Base-by-base conservation (phyloP, 1,284 basidiomycete genomes). In the Sanguinoderma infundibulare region DNA sequence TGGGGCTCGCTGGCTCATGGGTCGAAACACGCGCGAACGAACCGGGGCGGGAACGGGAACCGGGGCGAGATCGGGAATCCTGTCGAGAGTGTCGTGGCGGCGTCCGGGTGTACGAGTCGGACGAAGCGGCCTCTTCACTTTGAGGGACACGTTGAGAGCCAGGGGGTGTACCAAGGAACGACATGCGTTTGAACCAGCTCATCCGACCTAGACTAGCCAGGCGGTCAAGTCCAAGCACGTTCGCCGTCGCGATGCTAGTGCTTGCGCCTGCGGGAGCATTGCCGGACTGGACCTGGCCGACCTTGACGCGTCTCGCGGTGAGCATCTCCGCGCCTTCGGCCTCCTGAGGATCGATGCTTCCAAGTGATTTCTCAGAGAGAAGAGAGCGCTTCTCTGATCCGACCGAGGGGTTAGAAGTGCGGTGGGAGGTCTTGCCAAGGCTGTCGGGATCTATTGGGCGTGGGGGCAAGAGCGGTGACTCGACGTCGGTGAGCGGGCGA, bases 251-350 rank as follows among this genome's bases (percentile, higher is more conserved):
- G 10, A 73, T 68, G n/a, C 73, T 64, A 2, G 65, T 49, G 53
- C 71, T 69, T 2, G 72, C 61, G 7, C 71, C 74, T n/a, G 68
- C 38, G 52, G 58, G 8, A 26, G 42, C 4, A 14, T 73, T 4
- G n/a, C 59, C 59, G 9, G 66, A 46, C 44, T 63, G 57, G 35
- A 69, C 22, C 50, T 67, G 70, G 20, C 76, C 76, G 3, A 85
- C 81, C 53, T 78, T 81, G 47, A 90, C 86, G 6, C 87, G 82
- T 15, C 83, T 82, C 0, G 87, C 87, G 14, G 84, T 87, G 56
- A 84, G 78, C 2, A 89, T 68, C 26, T 84, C 82, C 0, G 82
- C 80, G 10, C 79, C 76, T 66, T 87, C 70, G n/a, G 60, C 61
- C 65, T 87, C 69, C 34, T 66, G 68, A 14, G 64, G 62, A 44